Base-by-base conservation (phyloP, 2,329 filamentous ascomycete genomes). In the Pezicula neosporulosa region DNA sequence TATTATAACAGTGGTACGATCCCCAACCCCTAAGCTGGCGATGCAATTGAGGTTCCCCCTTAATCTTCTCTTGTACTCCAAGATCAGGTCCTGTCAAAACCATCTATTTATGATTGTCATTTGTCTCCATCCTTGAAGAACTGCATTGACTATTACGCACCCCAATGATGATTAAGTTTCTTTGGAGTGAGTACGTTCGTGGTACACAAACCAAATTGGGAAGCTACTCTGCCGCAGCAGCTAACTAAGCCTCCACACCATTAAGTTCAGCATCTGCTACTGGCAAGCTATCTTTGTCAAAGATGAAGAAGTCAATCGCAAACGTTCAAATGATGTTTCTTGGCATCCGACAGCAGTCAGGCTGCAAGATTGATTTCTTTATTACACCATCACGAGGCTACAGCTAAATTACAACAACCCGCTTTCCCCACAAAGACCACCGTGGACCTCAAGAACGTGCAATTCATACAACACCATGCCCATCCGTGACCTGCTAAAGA, bases 401-500 rank as follows among this genome's bases (percentile, higher is more conserved):
- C 48, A 49, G 44, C 37, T 33, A 43, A 44, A 10, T 35, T 43
- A 24, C n/a, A 35, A 28, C 48, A 35, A 28, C 19, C 18, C 18
- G 38, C n/a, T 35, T 33, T 52, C 38, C 38, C 27, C 37, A 47
- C n/a, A 24, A 41, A 47, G 36, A 48, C 19, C 42, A 54, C 24
- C 41, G 36, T 39, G 16, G 27, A 19, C 41, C 24, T 24, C 24
- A 19, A 30, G 24, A 43, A 43, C 42, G 30, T 41, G 43, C 45
- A 39, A 21, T 28, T 21, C 36, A 13, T 30, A n/a, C 45, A 35
- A 39, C 21, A 76, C 65, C 58, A 86, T 85, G 79, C 73, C 80
- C 55, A 70, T 86, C 54, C 77, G 75, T 64, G 77, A 83, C 59
- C 67, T 86, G 27, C 70, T 87, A 52, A 83, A 80, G 66, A 86